Evolutionary conservation across 73 alveolate genomes (phyloP).

Genomic region (Paramecium bursaria): DNA sequence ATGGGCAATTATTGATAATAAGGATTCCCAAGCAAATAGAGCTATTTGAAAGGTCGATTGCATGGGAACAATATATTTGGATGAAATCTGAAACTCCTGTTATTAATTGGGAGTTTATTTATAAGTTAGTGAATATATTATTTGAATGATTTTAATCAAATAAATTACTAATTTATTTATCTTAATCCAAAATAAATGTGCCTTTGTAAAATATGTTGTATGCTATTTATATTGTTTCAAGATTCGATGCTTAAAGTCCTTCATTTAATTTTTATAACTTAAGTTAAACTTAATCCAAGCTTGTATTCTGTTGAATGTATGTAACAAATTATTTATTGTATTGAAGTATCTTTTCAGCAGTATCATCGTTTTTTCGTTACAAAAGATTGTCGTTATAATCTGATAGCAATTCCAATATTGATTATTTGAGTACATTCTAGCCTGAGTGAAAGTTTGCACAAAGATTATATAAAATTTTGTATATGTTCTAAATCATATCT

Average conservation of each 20-base stretch:
- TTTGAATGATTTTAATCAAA: neutral
- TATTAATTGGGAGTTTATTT: slow-evolving; percentile 6
- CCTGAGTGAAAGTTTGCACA: slow-evolving; percentile 2
- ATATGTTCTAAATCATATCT: slow-evolving; percentile 1
- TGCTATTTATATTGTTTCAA: slow-evolving; percentile 7
- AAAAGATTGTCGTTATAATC: slow-evolving; percentile 38
- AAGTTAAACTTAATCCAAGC: slow-evolving; percentile 11
- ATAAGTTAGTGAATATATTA: slow-evolving; percentile 6
- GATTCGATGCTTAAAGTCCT: neutral
- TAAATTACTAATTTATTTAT: neutral
- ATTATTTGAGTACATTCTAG: too few relatives aligned
- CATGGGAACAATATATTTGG: slow-evolving; percentile 36
- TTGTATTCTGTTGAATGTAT: neutral
- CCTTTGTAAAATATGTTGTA: slow-evolving; percentile 26
- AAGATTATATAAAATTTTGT: slow-evolving; percentile 16
- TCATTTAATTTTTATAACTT: slow-evolving; percentile 11
- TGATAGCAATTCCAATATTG: slow-evolving; percentile 28
- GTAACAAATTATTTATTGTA: slow-evolving; percentile 15
- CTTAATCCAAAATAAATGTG: neutral
- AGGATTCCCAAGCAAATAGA: slow-evolving; percentile 16
- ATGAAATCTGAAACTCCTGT: slow-evolving; percentile 39
- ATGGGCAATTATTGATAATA: slow-evolving; percentile 41
- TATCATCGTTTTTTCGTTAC: slow-evolving; percentile 21
- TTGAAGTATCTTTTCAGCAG: slow-evolving; percentile 32
- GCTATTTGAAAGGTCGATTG: slow-evolving; percentile 1